Evolutionary conservation across 2,329 filamentous ascomycete species (phyloP), one percentile per base, ranked within the genome.

Genomic region (Byssochlamys sp.): DNA sequence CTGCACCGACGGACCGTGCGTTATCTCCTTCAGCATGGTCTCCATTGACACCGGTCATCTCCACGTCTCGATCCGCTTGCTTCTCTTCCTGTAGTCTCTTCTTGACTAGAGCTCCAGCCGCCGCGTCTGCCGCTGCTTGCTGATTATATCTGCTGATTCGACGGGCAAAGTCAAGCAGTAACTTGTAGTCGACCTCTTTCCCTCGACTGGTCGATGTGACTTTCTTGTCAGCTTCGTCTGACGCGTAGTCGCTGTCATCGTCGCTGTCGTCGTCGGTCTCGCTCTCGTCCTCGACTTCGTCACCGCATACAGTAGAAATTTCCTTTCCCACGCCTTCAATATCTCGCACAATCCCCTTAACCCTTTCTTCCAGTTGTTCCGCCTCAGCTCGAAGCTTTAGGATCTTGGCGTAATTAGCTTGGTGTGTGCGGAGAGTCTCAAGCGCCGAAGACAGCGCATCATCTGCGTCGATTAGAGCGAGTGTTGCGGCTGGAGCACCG

Each of bases 111-210:
- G 52, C 59, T 45, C 51, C 63, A 1, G 66, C 68, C 19, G 71
- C 70, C 10, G 74, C 75, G 63, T 77, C 75, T 10, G 72, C 69
- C 28, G 75, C 75, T 0, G 76, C 76, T 57, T 74, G 67, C 19
- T 72, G 69, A 56, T 78, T 77, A 59, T 77, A 77, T 63, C 75
- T 76, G 66, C 76, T 77, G 52, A 78, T 78, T 24, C 76, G 67
- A 4, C 75, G 71, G 3, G 76, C 76, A 55, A 78, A 78, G 29
- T 75, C 70, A 12, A 78, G 65, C 0, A 78, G 67, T 2, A 77
- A 62, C 35, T 68, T 68, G 59, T 78, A 78, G 48, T 78, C 75
- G 7, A 78, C 69, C 52, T 75, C 72, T 24, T 69, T 69, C 12
- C 59, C 65, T n/a, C 25, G 45, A 52, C 10, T 53, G 58, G 4